Conservation (phyloP, 371 early-diverging fungal genomes). For the Mortierella sp. region DNA sequence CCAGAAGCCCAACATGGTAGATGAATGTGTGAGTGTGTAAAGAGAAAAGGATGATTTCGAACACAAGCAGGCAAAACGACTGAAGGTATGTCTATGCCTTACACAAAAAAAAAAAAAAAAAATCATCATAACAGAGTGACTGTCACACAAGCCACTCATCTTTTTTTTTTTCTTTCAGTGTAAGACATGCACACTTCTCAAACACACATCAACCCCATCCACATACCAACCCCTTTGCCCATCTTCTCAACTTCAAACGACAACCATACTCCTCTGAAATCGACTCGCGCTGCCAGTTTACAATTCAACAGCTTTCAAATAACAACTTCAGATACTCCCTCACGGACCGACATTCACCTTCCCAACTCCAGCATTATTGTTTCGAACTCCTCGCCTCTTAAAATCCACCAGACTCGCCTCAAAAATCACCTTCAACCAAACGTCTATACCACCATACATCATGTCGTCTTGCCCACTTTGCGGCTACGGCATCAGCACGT, state of each 20-base stretch:
- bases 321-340: background rate
- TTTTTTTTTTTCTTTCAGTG: constrained; percentile 6
- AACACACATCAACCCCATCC: background rate
- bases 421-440: background rate
- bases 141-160: background rate
- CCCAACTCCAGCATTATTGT: background rate
- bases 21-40: constrained; percentile 11
- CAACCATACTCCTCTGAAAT: background rate
- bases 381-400: background rate
- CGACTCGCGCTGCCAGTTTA: background rate
- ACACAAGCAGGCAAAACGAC: background rate
- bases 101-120: constrained; percentile 10
- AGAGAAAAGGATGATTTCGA: constrained; percentile 5
- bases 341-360: background rate
- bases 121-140: constrained; percentile 4
- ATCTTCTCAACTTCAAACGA: background rate
- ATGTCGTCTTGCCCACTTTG: constrained; percentile 35
- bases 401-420: too few relatives aligned
- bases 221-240: background rate
- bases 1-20: constrained; percentile 57
- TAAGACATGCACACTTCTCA: background rate
- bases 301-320: background rate
- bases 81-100: background rate
- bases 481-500: constrained; percentile 15
- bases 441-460: background rate